These are phyloP conservation scores for Oenanthe javanica DNA, from an alignment of 140 eudicot species.

Conservation along the genomic window DNA sequence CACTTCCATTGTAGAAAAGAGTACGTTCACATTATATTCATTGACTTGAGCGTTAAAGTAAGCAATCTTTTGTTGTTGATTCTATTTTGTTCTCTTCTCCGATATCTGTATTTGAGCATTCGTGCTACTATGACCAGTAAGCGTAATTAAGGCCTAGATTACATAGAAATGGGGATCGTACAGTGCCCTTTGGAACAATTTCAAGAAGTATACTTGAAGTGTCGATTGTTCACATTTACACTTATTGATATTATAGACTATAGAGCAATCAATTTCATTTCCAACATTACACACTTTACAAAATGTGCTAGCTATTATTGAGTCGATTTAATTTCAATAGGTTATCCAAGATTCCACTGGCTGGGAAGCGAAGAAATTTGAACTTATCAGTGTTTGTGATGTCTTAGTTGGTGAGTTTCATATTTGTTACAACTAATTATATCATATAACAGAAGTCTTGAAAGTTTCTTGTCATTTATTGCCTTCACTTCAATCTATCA, in stretches of 20 bases:
- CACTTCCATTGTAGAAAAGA: background rate
- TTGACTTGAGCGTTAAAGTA: background rate
- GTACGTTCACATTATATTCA: background rate
- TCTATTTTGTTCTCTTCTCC: background rate
- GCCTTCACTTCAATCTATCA: constrained; percentile 24
- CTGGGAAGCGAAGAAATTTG: constrained; percentile 41
- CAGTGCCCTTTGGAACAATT: background rate
- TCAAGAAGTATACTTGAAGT: background rate
- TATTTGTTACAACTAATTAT: constrained; percentile 3
- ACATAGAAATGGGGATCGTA: background rate
- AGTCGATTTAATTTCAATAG: constrained; percentile 16
- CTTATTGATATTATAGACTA: background rate
- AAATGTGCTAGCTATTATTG: background rate
- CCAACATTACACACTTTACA: background rate
- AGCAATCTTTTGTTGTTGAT: background rate
- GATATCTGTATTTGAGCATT: background rate
- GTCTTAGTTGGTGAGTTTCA: constrained; percentile 37
- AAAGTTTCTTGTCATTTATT: constrained; percentile 1
- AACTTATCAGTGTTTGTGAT: constrained; percentile 28
- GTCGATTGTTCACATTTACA: background rate
- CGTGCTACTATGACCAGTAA: background rate
- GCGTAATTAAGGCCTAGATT: background rate
- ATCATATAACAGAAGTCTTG: constrained; percentile 1
- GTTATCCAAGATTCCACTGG: constrained; percentile 34
- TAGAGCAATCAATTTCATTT: background rate